These are phyloP conservation scores for Saccharata proteae DNA, from an alignment of 2,329 filamentous ascomycete genomes.

Conservation along the genomic window DNA sequence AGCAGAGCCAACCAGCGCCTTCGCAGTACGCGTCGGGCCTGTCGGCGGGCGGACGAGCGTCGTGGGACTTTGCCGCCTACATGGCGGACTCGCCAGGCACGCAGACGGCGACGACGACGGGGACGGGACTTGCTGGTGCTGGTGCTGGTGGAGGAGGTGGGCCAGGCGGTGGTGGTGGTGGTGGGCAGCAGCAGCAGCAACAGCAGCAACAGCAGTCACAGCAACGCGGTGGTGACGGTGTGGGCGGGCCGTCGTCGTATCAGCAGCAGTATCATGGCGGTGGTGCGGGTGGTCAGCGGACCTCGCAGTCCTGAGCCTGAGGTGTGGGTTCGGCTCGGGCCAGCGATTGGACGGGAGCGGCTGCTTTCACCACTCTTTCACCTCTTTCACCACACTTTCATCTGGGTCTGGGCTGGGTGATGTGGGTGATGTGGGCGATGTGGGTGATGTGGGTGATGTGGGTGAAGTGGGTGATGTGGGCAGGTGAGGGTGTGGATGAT, in stretches of 20 bases:
- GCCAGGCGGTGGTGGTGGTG: constrained; percentile 2
- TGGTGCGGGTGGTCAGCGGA: constrained; percentile 15
- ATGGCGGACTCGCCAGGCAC: constrained; percentile 17
- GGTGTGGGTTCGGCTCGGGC: too few relatives aligned
- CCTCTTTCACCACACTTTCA: too few relatives aligned
- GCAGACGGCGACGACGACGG: constrained; percentile 12
- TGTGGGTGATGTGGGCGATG: too few relatives aligned
- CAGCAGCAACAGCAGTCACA: neutral
- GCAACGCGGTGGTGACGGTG: neutral
- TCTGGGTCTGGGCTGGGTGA: too few relatives aligned
- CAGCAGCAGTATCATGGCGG: constrained; percentile 21
- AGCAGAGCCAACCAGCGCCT: neutral
- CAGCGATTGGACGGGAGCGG: too few relatives aligned
- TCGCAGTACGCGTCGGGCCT: constrained; percentile 13
- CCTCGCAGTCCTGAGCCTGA: constrained; percentile 21
- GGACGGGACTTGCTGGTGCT: constrained; percentile 17
- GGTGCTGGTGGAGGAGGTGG: constrained; percentile 11
- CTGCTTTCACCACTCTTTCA: too few relatives aligned
- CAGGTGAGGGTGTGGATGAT: too few relatives aligned
- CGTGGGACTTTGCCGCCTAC: constrained; percentile 25
- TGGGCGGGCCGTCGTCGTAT: constrained; percentile 15
- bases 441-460: too few relatives aligned
- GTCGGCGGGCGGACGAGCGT: constrained; percentile 17
- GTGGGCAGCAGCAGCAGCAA: too few relatives aligned
- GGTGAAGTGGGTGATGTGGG: too few relatives aligned